phyloP scores from a whole-genome alignment of 2,329 filamentous ascomycete species.

The Trichoderma cornu-damae region DNA sequence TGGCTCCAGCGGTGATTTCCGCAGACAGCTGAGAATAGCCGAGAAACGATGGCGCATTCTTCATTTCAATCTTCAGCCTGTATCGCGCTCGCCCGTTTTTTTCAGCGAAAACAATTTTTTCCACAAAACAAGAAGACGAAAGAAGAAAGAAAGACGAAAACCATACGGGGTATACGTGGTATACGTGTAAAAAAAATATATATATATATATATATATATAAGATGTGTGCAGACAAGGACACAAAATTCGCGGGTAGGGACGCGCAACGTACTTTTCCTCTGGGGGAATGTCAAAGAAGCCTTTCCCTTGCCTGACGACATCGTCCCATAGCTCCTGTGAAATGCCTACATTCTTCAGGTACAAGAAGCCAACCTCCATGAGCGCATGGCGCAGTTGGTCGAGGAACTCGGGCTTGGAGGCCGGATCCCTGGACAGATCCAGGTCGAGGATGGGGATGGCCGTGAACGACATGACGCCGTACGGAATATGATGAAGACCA shows the following conservation, averaged over 20 bases:
- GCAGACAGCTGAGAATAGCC: slow-evolving; percentile 62
- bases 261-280: slow-evolving; percentile 62
- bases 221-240: too few species aligned
- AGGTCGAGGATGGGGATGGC: slow-evolving; percentile 75
- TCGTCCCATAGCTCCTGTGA: slow-evolving; percentile 57
- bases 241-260: too few species aligned
- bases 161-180: too few species aligned
- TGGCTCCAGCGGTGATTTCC: slow-evolving; percentile 66
- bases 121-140: background rate
- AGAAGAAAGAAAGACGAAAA: too few species aligned
- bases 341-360: slow-evolving; percentile 75
- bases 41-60: slow-evolving; percentile 66
- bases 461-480: slow-evolving; percentile 58
- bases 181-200: too few species aligned
- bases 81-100: background rate
- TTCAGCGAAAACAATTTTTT: background rate
- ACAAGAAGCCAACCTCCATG: slow-evolving; percentile 83
- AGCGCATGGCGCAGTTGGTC: slow-evolving; percentile 66
- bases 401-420: slow-evolving; percentile 68
- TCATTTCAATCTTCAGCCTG: slow-evolving; percentile 65
- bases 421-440: slow-evolving; percentile 55
- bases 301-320: slow-evolving; percentile 63
- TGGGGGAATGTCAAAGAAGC: slow-evolving; percentile 70
- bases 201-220: background rate
- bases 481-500: too few species aligned